Evolutionary conservation across 345 rosid species (phyloP), one percentile per base, ranked within the genome.

Genomic region (Lepidium didymum): DNA sequence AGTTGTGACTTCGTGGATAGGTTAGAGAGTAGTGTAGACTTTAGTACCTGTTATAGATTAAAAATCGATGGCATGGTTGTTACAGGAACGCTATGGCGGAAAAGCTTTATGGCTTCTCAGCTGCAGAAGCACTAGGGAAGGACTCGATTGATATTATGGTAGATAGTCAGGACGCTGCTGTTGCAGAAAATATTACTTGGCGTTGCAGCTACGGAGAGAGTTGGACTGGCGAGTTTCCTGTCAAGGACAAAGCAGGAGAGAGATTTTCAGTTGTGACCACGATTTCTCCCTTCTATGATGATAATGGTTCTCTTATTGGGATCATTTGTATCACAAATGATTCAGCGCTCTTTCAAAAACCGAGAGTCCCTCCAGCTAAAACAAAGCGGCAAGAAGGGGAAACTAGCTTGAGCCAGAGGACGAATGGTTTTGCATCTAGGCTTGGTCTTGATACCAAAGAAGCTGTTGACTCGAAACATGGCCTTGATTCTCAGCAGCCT

Each of bases 401-500:
- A 63, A 78, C 87, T 0, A 77, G 82, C 79, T 72, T 76, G 79
- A 73, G 45, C 67, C 64, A 83, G 61, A 73, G 82, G 10, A 49
- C 31, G 0, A 65, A 34, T 58, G 53, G 44, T 40, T 61, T 61
- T 57, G 75, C 71, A 13, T 75, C 75, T 49, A 75, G 67, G 74
- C 96, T 93, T 66, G 97, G 97, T 62, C 91, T 88, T 69, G 96
- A 88, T 76, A 62, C 92, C 60, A 69, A 75, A 69, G 75, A 70
- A 14, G 43, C 71, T 56, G 71, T 69, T 49, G 75, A 21, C 1
- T 69, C 79, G n/a, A 75, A 75, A 49, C 95, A 88, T 68, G 97
- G 97, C 40, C 94, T 88, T 71, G 96, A 90, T 81, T 62, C 92
- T 78, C 97, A 88, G 75, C 97, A 90, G 75, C 96, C 98, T 78